Base-by-base conservation (phyloP, 371 early-diverging fungal genomes). In the Phascolomyces articulosus region DNA sequence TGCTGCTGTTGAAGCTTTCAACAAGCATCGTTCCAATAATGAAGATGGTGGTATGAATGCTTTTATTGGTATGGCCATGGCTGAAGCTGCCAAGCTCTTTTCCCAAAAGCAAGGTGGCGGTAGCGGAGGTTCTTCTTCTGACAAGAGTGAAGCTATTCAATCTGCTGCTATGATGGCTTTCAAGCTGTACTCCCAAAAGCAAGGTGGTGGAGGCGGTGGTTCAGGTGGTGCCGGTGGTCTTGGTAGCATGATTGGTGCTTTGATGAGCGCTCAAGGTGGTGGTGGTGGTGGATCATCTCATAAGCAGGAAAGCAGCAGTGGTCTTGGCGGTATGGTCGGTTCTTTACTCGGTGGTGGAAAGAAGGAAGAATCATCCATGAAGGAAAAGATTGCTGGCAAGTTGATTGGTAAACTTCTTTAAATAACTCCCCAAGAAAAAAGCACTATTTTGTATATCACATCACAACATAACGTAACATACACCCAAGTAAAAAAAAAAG, bases 51-150 rank as follows among this genome's bases (percentile, higher is more conserved):
- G 80, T 29, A 64, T 83, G 76, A 62, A 70, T 40, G 64, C 71
- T 20, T 70, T 85, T 59, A 61, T 83, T 11, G 74, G 78, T 47
- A 85, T 78, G 80, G 85, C 84, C 29, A 82, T 85, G 80, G 71
- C 74, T 15, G 76, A 79, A 62, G 85, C 78, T 31, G 65, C 77
- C 55, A 82, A 83, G 67, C 27, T 85, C 55, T 75, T 80, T 40
- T 67, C 75, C n/a, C 34, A 34, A 34, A 72, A 73, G 18, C 67
- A 68, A 18, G 65, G 67, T 38, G 62, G 47, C 49, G 54, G 55
- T 26, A 48, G 67, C 21, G 70, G 67, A 18, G 26, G 49, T 0
- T 53, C 58, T 41, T 31, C 40, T 4, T 24, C 34, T 29, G 65
- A 41, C 31, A 79, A 70, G 67, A 41, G 69, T 3, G 60, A 77